Conservation (phyloP, 2,329 filamentous ascomycete genomes). For the Cladorrhinum sp. region DNA sequence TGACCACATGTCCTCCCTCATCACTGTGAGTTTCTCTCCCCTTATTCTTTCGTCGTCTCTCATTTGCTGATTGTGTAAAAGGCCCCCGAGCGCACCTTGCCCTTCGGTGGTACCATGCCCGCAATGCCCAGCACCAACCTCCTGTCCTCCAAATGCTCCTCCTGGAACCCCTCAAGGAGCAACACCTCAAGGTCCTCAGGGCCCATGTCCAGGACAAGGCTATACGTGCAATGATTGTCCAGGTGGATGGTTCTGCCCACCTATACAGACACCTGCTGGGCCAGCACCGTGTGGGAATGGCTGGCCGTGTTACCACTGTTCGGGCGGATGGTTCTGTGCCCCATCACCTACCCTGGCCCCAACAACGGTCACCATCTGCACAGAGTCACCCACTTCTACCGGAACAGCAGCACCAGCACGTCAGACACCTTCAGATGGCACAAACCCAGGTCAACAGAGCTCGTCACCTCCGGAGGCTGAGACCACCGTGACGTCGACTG, state of each 20-base stretch:
- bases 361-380: slow-evolving; percentile 9
- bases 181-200: slow-evolving; percentile 8
- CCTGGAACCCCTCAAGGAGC: background rate
- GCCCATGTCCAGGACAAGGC: slow-evolving; percentile 36
- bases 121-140: background rate
- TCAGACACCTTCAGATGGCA: background rate
- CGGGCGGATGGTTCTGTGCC: slow-evolving; percentile 38
- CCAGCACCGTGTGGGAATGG: slow-evolving; percentile 36
- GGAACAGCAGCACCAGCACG: background rate
- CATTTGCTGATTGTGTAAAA: background rate
- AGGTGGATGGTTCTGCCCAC: slow-evolving; percentile 38
- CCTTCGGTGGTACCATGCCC: slow-evolving; percentile 6
- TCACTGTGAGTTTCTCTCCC: slow-evolving; percentile 3
- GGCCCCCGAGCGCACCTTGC: slow-evolving; percentile 4
- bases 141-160: background rate
- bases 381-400: background rate
- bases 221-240: slow-evolving; percentile 37
- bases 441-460: background rate
- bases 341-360: slow-evolving; percentile 26
- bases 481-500: slow-evolving; percentile 7
- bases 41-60: background rate
- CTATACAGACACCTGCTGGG: slow-evolving; percentile 33
- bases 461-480: background rate
- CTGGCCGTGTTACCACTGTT: slow-evolving; percentile 37
- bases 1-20: slow-evolving; percentile 8